Evolutionary conservation across 2,329 filamentous ascomycete genomes (phyloP), one percentile per base, ranked within the genome.

Genomic region (Pseudogymnoascus verrucosus): DNA sequence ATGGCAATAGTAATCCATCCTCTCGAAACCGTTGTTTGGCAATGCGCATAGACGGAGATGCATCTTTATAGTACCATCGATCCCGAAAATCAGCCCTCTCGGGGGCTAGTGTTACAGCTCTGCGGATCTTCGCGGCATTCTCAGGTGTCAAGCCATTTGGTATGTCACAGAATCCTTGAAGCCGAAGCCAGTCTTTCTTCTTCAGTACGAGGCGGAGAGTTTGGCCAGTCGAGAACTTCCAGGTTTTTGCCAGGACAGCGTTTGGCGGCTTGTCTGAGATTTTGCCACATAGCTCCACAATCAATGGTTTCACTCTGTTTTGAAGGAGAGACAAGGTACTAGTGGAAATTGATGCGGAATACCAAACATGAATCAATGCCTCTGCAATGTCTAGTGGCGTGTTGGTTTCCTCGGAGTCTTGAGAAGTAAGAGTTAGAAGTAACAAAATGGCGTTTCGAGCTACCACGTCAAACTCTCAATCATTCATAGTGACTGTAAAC

Each of bases 1-100:
- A 79, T 1, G 77, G 78, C 5, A 79, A 65, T 1, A 80, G 65
- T 1, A 79, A 64, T 0, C 78, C 78, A 37, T 78, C 70, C 21
- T 71, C 47, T 23, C 74, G 72, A 63, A 77, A 79, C 39, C 71
- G 70, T 21, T 65, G 12, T 1, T 60, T 62, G 4, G 69, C 68
- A 3, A 73, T 31, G 0, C 77, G 74, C 54, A 62, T 62, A 31
- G 28, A 54, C 26, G 60, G 39, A 10, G 39, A 62, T 31, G 60
- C 60, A 6, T 62, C 26, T 54, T 44, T 40, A 62, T 62, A 62
- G 5, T 54, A 54, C 23, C 47, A 61, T 62, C 65, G 64, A 19
- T 66, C 64, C 8, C 62, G 42, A 39, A 65, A 66, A 37, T 66
- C 66, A 4, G 14, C n/a, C 36, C 66, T 67, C 37, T 57, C 60